phyloP scores from a whole-genome alignment of 1,139 yeast species.

The Taphrina flavorubra region DNA sequence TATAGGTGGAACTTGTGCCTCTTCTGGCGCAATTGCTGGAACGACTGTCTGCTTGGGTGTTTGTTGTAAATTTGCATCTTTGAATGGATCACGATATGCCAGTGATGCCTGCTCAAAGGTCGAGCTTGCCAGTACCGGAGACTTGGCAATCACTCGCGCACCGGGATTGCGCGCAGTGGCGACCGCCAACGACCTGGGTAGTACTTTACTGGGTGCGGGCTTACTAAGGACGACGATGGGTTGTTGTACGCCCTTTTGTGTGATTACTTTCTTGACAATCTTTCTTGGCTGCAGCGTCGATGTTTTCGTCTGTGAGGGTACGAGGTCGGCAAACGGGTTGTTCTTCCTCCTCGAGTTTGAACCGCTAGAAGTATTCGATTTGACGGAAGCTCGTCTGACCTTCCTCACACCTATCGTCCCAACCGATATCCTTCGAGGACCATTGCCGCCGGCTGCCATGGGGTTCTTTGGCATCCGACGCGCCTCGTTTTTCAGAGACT shows the following conservation, averaged over 20 bases:
- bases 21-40: slow-evolving; percentile 11
- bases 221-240: not conserved
- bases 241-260: not conserved
- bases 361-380: slow-evolving; percentile 13
- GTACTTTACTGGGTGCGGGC: not conserved
- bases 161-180: not conserved
- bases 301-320: slow-evolving; percentile 6
- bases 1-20: not conserved
- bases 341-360: slow-evolving; percentile 12
- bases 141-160: not conserved
- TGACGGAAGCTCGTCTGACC: slow-evolving; percentile 11
- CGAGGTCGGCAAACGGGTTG: slow-evolving; percentile 27
- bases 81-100: not conserved
- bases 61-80: not conserved
- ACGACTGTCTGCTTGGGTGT: not conserved
- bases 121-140: not conserved
- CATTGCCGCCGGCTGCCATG: slow-evolving; percentile 4
- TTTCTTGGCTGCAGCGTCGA: slow-evolving; percentile 12
- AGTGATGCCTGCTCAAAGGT: not conserved
- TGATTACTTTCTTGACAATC: not conserved
- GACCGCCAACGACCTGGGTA: not conserved
- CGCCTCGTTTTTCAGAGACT: slow-evolving; percentile 25
- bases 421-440: slow-evolving; percentile 34
- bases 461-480: slow-evolving; percentile 27
- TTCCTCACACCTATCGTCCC: slow-evolving; percentile 35